phyloP scores from a whole-genome alignment of 202 grass and related monocot species.

The Eragrostis tef region DNA sequence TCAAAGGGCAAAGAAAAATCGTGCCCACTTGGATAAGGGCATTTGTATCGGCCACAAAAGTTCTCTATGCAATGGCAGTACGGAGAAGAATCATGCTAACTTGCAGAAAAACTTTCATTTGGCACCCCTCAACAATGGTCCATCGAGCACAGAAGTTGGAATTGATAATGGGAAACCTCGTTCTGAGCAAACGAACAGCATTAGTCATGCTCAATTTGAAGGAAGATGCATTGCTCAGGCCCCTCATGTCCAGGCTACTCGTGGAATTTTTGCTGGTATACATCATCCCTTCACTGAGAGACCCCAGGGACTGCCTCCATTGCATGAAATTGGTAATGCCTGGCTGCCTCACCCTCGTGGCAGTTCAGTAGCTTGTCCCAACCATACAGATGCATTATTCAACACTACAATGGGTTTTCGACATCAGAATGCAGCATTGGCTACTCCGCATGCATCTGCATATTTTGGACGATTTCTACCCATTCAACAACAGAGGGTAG shows the following conservation, averaged over 20 bases:
- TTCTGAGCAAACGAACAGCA: conserved; percentile 8
- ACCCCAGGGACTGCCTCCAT: conserved; percentile 23
- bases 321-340: conserved; percentile 33
- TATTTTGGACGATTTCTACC: conserved; percentile 1
- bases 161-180: background rate
- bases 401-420: conserved; percentile 5
- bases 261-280: conserved; percentile 13
- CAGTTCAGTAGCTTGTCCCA: conserved; percentile 22
- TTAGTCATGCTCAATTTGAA: conserved; percentile 32
- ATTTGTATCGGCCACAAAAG: background rate
- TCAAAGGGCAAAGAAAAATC: conserved; percentile 22
- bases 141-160: background rate
- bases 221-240: conserved; percentile 21
- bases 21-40: background rate
- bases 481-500: conserved; percentile 8
- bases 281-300: conserved; percentile 14
- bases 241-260: conserved; percentile 14
- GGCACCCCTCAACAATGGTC: background rate
- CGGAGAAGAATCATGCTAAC: background rate
- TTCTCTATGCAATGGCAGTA: no score
- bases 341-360: conserved; percentile 9
- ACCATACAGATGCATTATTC: conserved; percentile 11
- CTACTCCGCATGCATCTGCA: conserved; percentile 15
- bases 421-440: background rate
- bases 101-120: background rate